Base-by-base conservation (phyloP, 305 asterid genomes). In the Plantago lanceolata region DNA sequence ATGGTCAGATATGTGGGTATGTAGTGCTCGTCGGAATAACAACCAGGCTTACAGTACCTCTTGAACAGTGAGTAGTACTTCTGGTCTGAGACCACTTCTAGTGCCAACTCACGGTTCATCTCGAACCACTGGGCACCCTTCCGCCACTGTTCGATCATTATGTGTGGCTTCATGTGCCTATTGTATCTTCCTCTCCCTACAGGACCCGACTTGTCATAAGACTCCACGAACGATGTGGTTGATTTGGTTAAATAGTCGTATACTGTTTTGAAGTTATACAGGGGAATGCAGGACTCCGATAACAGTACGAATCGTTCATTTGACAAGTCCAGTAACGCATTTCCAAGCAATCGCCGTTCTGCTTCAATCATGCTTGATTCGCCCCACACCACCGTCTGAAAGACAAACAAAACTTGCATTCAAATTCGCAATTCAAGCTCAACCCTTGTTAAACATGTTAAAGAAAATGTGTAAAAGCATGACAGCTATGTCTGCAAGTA, bases 91-190 rank as follows among this genome's bases (percentile, higher is more conserved):
- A 87, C 65, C 11, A 81, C 66, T 31, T 76, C 79, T 9, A 79
- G 4, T 2, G 96, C 97, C 1, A 82, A 54, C 0, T 82, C 72
- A 2, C 97, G 81, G 28, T 84, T 74, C 59, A 84, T 54, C 40
- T 87, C 90, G 8, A 90, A 82, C 96, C 96, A 90, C 11, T 87
- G 97, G 0, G 96, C 79, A 0, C 95, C 96, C 55, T 90, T 90
- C 0, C 90, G 82, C 96, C 96, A 90, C 6, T 85, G 73, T 0
- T 58, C 63, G 0, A 81, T 44, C 2, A 60, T 78, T 67, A 90
- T 68, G 4, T 11, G 3, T 0, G 97, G 93, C 65, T 12, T 43
- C 95, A 90, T 85, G 53, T 12, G 73, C 40, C 53, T 47, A 71
- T 72, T 83, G 71, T 84, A 90, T 3, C 96, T 79, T 1, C 97